Evolutionary conservation across 140 eudicot species (phyloP).

Genomic region (Anethum foeniculum): DNA sequence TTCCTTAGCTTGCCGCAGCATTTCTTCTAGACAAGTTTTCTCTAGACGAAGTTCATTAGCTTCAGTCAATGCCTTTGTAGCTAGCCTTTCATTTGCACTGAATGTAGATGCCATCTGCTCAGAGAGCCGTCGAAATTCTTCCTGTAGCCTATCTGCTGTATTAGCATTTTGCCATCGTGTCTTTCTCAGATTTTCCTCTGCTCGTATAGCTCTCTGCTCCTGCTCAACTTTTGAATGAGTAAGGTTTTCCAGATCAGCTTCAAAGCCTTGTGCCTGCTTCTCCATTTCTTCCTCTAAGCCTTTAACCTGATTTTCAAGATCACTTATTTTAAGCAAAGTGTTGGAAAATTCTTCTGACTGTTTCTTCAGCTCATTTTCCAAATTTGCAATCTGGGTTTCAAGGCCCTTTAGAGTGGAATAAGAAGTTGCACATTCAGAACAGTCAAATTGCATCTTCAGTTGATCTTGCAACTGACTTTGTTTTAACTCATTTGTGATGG

Average conservation of each 20-base stretch:
- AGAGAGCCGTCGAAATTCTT: constrained; percentile 68
- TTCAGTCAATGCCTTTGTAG: constrained; percentile 67
- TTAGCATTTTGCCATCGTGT: constrained; percentile 65
- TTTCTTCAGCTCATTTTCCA: constrained; percentile 37
- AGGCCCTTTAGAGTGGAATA: constrained; percentile 46
- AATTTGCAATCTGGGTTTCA: constrained; percentile 40
- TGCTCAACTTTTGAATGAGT: constrained; percentile 63
- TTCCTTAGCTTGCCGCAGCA: constrained; percentile 40
- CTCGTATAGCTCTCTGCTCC: constrained; percentile 81
- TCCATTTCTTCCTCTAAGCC: constrained; percentile 70
- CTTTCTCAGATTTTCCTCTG: constrained; percentile 71
- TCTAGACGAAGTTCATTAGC: constrained; percentile 59
- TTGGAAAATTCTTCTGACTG: constrained; percentile 36
- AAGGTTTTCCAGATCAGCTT: constrained; percentile 70
- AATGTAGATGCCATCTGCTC: constrained; percentile 76
- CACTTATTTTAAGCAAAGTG: constrained; percentile 29
- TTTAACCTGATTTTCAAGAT: constrained; percentile 52
- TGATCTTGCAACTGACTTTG: constrained; percentile 84
- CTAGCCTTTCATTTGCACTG: constrained; percentile 68
- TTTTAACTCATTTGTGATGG: constrained; percentile 53
- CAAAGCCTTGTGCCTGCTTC: constrained; percentile 64
- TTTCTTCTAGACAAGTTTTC: constrained; percentile 53
- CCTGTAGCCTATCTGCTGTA: constrained; percentile 84
- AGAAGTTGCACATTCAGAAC: constrained; percentile 44
- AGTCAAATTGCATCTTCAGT: constrained; percentile 75